phyloP scores from a whole-genome alignment of 345 rosid genomes.

The Pelargonium nanum region DNA sequence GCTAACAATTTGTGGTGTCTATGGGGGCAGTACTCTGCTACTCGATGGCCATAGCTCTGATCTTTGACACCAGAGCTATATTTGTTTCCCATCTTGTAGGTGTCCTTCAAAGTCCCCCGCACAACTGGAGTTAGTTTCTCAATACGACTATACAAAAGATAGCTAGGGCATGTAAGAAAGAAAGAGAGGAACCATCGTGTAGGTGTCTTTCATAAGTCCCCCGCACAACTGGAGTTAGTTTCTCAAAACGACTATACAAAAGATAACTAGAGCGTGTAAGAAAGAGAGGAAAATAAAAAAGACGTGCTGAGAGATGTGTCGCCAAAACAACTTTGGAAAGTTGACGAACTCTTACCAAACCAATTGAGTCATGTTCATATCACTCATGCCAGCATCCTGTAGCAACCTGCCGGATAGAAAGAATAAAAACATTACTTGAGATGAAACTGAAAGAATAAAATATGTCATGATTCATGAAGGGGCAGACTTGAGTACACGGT shows the following conservation, averaged over 20 bases:
- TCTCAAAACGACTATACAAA: too few species aligned
- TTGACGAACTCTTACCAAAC: conserved; percentile 47
- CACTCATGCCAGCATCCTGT: conserved; percentile 75
- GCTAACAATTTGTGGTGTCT: too few species aligned
- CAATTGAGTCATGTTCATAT: conserved; percentile 57
- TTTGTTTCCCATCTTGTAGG: background rate
- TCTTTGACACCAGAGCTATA: background rate
- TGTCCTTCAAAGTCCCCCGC: too few species aligned
- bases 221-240: background rate
- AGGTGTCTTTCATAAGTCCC: too few species aligned
- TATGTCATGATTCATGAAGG: background rate
- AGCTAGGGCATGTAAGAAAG: too few species aligned
- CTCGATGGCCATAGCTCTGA: too few species aligned
- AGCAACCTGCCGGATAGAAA: conserved; percentile 45
- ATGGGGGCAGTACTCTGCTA: too few species aligned
- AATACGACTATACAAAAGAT: too few species aligned
- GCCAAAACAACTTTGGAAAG: background rate
- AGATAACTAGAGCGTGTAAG: too few species aligned
- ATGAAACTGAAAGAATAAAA: background rate
- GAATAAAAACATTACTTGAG: background rate
- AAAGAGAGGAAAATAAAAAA: too few species aligned
- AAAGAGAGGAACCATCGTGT: too few species aligned
- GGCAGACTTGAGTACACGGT: background rate
- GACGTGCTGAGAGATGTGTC: background rate
- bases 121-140: background rate